Percentiles rank a stretch among this genome's conserved stretches.
Conservation (phyloP, 1,284 basidiomycete species). For the Taiwanofungus camphoratus region DNA sequence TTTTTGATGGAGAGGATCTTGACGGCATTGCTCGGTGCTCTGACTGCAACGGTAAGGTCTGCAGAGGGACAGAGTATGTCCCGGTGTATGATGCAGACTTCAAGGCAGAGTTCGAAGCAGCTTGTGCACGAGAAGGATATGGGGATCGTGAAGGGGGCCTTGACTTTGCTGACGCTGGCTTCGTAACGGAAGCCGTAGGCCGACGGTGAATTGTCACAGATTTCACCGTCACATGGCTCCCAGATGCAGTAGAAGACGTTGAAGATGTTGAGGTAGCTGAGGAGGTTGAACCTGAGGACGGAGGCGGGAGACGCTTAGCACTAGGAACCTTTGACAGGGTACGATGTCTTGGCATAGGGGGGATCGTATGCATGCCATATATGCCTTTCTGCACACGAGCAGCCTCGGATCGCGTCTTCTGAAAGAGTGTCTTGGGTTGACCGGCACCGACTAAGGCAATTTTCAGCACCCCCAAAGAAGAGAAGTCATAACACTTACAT, state of each 20-base stretch:
- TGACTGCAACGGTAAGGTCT: conserved; percentile 10
- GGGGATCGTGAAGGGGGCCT: neutral
- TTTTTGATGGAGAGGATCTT: conserved; percentile 37
- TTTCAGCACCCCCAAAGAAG: conserved; percentile 7
- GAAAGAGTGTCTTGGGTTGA: conserved; percentile 64
- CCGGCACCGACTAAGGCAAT: conserved; percentile 34
- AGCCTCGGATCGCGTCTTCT: conserved; percentile 67
- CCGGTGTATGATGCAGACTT: conserved; percentile 1
- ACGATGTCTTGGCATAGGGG: conserved; percentile 46
- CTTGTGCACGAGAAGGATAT: too few species aligned
- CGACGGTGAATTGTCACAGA: conserved; percentile 20
- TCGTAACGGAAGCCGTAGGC: conserved; percentile 2
- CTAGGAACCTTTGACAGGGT: conserved; percentile 32
- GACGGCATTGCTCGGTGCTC: conserved; percentile 10
- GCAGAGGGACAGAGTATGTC: neutral
- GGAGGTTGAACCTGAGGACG: conserved; percentile 13
- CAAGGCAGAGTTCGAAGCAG: neutral
- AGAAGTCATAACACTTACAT: conserved; percentile 37
- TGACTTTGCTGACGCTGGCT: conserved; percentile 2
- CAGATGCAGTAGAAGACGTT: conserved; percentile 8
- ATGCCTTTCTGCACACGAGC: conserved; percentile 59
- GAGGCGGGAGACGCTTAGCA: conserved; percentile 29
- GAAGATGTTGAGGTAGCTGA: conserved; percentile 6
- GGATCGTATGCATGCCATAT: conserved; percentile 45
- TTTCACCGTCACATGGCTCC: conserved; percentile 28